Evolutionary conservation across 352 stramenopile species (phyloP), one percentile per base, ranked within the genome.

Genomic region (Hyaloperonospora arabidopsidis): DNA sequence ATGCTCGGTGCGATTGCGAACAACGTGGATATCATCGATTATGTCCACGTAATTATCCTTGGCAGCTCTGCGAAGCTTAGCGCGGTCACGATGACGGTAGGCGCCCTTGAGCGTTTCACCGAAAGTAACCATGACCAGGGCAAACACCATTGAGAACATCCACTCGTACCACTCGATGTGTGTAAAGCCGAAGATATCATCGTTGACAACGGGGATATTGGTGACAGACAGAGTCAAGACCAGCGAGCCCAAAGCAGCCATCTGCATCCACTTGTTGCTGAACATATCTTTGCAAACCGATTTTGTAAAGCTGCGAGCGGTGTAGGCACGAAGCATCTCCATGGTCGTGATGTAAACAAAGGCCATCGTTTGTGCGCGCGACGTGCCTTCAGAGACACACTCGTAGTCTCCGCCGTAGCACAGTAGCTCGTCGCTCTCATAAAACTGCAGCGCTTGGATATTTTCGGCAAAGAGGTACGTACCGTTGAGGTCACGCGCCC

Each of bases 201-300:
- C 73, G 45, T 66, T 81, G 43, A 88, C 55, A 28, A 86, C 63
- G 14, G 76, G 76, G 49, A 88, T 84, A 47, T 83, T 86, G 1
- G 76, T 88, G 52, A 88, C 74, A 2, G 65, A 81, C 0, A 87
- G 21, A n/a, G 78, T 88, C 36, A 88, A 45, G 1, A 64, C 57
- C 7, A 88, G 39, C 7, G 74, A 86, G 14, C 76, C 78, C 13
- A 86, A 52, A 28, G 78, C 75, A 19, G 78, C 78, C 61, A 76
- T 79, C 49, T 86, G 74, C 76, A 88, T 86, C 72, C 72, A 88
- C 72, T 88, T 88, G 67, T 88, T 88, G 48, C 72, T 63, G 57
- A 86, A 84, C 44, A 84, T 72, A 50, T 86, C 65, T 34, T 79
- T 65, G 55, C 84, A 88, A 8, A 88, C 67, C 22, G 75, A 83